Base-by-base conservation (phyloP, 2,329 filamentous ascomycete species). In the Coniochaeta sp. region DNA sequence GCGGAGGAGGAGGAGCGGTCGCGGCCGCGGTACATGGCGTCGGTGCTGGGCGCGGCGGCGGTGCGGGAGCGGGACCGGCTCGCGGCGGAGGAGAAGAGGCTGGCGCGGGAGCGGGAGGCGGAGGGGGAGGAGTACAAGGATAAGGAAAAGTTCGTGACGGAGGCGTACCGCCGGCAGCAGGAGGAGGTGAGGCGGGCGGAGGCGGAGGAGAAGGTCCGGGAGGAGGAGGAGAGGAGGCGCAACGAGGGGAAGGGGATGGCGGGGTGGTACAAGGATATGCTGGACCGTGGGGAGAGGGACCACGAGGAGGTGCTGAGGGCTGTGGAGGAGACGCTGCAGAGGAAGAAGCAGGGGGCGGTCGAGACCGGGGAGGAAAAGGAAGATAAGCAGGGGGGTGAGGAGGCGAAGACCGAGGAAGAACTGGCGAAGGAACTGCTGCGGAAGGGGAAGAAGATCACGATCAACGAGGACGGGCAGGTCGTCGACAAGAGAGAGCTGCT, bases 71-170 rank as follows among this genome's bases (percentile, higher is more conserved):
- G 90, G 59, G 90, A 95, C 71, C 84, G 88, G 55, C 79, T 89
- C 56, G 87, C 92, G 30, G 90, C 90, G 3, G 87, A 90, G 69
- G 90, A 95, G 75, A 91, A 91, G 74, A 84, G 89, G 72, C 80
- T 95, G 66, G 87, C 89, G 66, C 82, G 87, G 26, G 90, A 95
- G 71, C 82, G 90, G 54, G 90, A 90, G 67, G 87, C 85, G 0
- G 91, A 95, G 71, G 90, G 90, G 19, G 90, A 93, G 36, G 88
- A 89, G 69, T 95, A 86, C 67, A 88, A 83, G 0, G 90, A 88
- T 67, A 95, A 93, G 75, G 91, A 95, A 70, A 90, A 88, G 73
- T 95, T 95, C 66, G 91, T 95, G 36, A 95, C 90, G 0, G 88
- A 86, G 61, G 90, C 90, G 38, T 96, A 95, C 72, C 91, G 89